phyloP scores from a whole-genome alignment of 2,329 filamentous ascomycete genomes.

The Helotiales sp. region DNA sequence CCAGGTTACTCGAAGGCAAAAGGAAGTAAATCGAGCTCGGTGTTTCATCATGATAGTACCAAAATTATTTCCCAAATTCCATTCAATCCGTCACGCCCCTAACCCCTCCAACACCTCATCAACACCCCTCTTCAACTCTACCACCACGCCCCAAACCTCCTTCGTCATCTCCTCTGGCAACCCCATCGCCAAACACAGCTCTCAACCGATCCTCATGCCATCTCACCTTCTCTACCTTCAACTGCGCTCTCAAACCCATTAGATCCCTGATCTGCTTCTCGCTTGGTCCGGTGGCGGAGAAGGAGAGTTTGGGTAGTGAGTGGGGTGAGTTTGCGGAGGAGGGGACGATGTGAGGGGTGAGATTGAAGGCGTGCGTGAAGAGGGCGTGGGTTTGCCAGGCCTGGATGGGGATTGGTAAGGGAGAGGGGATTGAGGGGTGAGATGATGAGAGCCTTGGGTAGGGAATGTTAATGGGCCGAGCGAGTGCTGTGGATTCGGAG shows the following conservation, averaged over 20 bases:
- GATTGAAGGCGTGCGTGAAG: conserved; percentile 23
- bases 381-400: conserved; percentile 14
- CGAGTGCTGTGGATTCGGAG: neutral
- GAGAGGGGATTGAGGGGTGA: neutral
- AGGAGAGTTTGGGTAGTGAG: neutral
- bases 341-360: neutral
- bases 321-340: neutral
- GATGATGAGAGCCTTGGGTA: neutral
- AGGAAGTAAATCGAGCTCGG: neutral
- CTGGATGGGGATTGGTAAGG: neutral
- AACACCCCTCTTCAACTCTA: conserved; percentile 19
- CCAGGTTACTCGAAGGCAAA: neutral
- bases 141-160: conserved; percentile 24
- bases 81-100: conserved; percentile 2
- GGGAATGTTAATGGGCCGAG: neutral
- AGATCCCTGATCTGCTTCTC: neutral
- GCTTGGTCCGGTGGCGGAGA: neutral
- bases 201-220: conserved; percentile 28
- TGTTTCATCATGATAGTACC: neutral
- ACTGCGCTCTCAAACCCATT: conserved; percentile 14
- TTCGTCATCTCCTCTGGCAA: conserved; percentile 18
- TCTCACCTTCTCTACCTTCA: conserved; percentile 27
- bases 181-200: conserved; percentile 10
- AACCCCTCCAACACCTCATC: conserved; percentile 14
- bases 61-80: neutral